These are phyloP conservation scores for Penicillium sp. DNA, from an alignment of 2,329 filamentous ascomycete species.

Conservation along the genomic window DNA sequence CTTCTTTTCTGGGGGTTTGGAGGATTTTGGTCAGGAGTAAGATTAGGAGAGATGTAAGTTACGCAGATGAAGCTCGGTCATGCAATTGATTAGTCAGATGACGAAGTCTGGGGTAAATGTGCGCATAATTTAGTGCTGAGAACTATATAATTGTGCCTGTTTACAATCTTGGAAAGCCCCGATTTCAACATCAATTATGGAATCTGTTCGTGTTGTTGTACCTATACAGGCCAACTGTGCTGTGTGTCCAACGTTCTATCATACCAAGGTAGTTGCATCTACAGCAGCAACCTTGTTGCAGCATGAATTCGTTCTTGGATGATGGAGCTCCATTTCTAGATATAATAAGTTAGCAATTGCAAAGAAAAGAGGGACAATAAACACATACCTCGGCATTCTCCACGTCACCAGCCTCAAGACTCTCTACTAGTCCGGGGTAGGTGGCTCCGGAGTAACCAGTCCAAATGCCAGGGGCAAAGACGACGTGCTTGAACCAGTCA, in stretches of 20 bases:
- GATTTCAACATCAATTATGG: neutral
- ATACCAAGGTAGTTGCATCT: neutral
- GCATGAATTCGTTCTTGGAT: slow-evolving; percentile 37
- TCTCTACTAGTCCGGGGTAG: slow-evolving; percentile 63
- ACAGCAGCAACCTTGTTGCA: slow-evolving; percentile 32
- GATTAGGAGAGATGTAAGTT: neutral
- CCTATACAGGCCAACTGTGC: neutral
- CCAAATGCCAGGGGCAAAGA: slow-evolving; percentile 89
- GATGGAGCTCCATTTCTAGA: slow-evolving; percentile 42
- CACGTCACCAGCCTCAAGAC: slow-evolving; percentile 52
- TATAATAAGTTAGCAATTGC: slow-evolving; percentile 6
- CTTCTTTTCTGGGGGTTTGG: neutral
- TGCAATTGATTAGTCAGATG: slow-evolving; percentile 10
- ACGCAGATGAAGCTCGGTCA: neutral
- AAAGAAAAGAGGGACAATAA: neutral
- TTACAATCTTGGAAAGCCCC: neutral
- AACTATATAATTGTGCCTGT: neutral
- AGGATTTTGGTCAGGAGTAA: neutral
- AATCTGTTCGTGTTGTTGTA: neutral
- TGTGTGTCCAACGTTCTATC: neutral
- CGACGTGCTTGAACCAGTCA: slow-evolving; percentile 90
- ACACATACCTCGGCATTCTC: slow-evolving; percentile 52
- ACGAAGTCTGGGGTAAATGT: slow-evolving; percentile 7
- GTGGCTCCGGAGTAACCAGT: slow-evolving; percentile 80
- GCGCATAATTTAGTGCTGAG: neutral